Base-by-base conservation (phyloP, 257 asterid genomes). In the Prunella vulgaris region DNA sequence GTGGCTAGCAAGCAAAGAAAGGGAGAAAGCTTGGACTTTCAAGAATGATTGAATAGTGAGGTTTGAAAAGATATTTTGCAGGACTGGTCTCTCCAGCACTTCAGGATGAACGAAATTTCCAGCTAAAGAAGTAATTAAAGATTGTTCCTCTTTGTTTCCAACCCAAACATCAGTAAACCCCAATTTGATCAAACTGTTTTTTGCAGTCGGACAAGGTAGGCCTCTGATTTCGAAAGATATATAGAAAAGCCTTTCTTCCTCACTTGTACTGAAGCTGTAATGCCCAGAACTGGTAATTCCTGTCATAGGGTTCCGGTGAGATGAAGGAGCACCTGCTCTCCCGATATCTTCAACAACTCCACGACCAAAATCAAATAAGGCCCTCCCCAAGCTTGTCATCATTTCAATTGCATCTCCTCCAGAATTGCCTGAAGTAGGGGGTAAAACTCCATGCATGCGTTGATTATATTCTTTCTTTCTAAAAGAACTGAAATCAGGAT, bases 321-420 rank as follows among this genome's bases (percentile, higher is more conserved):
- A 78, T 17, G 85, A 80, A 65, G 94, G 83, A 66, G 80, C 87
- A 71, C 92, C 96, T 63, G 85, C 71, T 82, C 83, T 79, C 53
- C 98, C 95, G 77, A 93, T 85, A 81, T 93, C 98, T 85, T 88
- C 98, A 80, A 90, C 98, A 76, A 93, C 97, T 30, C 79, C 97
- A 60, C 97, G 95, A 46, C 98, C 95, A 79, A 93, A 84, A 85
- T 88, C 95, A 82, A 90, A 86, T 71, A 93, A 75, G 69, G 98
- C 98, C 82, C 84, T 90, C 68, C 98, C 97, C 63, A 93, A 81
- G 81, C 79, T 90, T 27, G 96, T 82, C 93, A 93, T 70, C 95
- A 93, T 87, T 70, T 93, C 98, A 84, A 93, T 83, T 71, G 98
- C 92, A 57, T 93, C 98, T 67, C 93, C 96, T 69, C 96, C 96